A percentile compares a stretch with the other conserved stretches of the same genome.
Evolutionary conservation across 2,329 filamentous ascomycete genomes (phyloP).

Genomic region (Phyllachora maydis): DNA sequence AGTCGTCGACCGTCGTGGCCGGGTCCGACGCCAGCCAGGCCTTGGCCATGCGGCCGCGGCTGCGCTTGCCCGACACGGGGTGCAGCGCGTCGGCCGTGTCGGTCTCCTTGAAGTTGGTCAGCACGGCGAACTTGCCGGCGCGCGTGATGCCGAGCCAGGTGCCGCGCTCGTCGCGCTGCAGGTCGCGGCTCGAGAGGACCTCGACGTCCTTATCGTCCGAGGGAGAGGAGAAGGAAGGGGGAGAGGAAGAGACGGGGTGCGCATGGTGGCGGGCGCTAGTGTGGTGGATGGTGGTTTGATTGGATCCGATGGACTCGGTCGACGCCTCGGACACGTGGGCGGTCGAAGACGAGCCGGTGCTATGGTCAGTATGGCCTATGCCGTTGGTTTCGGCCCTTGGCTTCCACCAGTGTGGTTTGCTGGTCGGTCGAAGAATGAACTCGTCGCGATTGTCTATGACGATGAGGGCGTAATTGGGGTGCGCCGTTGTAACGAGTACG

Average conservation of each 20-base stretch:
- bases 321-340: constrained; percentile 2
- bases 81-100: constrained; percentile 22
- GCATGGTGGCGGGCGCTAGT: too few relatives aligned
- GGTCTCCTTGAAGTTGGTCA: constrained; percentile 51
- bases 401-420: constrained; percentile 42
- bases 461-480: constrained; percentile 56
- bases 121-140: constrained; percentile 36
- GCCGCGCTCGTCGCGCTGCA: constrained; percentile 38
- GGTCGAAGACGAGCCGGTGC: constrained; percentile 3
- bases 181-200: constrained; percentile 38
- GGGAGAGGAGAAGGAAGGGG: background rate
- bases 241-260: constrained; percentile 1
- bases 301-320: too few relatives aligned
- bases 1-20: constrained; percentile 24
- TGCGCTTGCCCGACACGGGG: constrained; percentile 30
- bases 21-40: constrained; percentile 33
- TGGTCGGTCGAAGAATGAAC: constrained; percentile 43
- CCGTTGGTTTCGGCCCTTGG: constrained; percentile 3
- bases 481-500: constrained; percentile 52
- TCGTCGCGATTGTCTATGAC: constrained; percentile 64
- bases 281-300: too few relatives aligned
- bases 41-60: constrained; percentile 42
- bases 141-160: constrained; percentile 46
- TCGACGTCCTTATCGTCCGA: constrained; percentile 7
- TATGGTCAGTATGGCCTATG: too few relatives aligned